These are phyloP conservation scores for Dissoconium aciculare DNA, from an alignment of 2,329 filamentous ascomycete species.

Conservation along the genomic window DNA sequence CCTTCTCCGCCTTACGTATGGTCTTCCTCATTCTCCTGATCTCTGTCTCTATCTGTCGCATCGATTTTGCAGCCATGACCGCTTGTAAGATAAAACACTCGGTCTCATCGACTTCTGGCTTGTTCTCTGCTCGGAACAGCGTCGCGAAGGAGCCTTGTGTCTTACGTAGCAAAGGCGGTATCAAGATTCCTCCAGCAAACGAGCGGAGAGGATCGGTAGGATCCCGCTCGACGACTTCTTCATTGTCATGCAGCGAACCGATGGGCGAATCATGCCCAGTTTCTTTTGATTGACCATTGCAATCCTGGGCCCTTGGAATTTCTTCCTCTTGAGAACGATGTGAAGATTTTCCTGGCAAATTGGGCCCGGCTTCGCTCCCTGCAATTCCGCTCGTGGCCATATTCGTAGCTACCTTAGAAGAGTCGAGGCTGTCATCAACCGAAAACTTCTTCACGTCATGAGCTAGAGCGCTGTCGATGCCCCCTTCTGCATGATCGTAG, in stretches of 20 bases:
- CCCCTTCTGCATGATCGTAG: neutral
- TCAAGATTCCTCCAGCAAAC: slow-evolving; percentile 43
- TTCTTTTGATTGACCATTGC: neutral
- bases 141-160: slow-evolving; percentile 45
- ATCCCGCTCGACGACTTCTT: slow-evolving; percentile 4
- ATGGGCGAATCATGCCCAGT: neutral
- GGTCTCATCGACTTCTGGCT: slow-evolving; percentile 39
- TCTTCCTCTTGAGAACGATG: slow-evolving; percentile 10
- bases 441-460: too few species aligned
- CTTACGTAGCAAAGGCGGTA: slow-evolving; percentile 34
- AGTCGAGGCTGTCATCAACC: neutral
- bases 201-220: slow-evolving; percentile 40
- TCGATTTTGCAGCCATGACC: slow-evolving; percentile 42
- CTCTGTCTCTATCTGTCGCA: slow-evolving; percentile 52
- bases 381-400: neutral
- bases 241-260: slow-evolving; percentile 4
- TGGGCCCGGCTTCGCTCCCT: neutral
- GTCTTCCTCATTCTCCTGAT: slow-evolving; percentile 43
- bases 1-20: slow-evolving; percentile 26
- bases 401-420: slow-evolving; percentile 1
- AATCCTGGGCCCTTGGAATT: slow-evolving; percentile 8
- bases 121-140: too few species aligned
- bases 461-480: neutral
- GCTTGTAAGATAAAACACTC: slow-evolving; percentile 44
- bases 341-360: slow-evolving; percentile 1